Base-by-base conservation (phyloP, 75 land plant species). In the Cryptomeria japonica region DNA sequence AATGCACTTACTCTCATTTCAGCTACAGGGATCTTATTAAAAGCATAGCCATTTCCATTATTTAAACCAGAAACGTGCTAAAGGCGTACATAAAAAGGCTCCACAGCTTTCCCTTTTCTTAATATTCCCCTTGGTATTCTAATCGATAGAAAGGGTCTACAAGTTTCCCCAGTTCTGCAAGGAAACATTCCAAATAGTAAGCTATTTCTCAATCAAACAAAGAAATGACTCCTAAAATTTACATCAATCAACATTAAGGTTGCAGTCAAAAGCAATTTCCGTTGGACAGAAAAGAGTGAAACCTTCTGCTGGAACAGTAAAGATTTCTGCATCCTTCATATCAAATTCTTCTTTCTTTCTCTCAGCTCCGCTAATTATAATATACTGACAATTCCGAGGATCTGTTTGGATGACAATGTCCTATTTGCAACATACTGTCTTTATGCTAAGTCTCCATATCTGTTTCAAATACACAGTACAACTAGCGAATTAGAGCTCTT, bases 361-460 rank as follows among this genome's bases (percentile, higher is more conserved):
- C 56, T 94, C 92, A 36, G 99, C 99, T 19, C 99, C 99, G 88
- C 98, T 95, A 49, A 98, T 94, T 34, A 98, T 93, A 36, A 94
- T 88, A 92, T 98, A 98, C 84, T 92, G 93, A 70, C 96, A 94
- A 58, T 96, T 96, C 84, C 97, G 92, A 72, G 98, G 99, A 86
- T 98, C 99, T 28, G 99, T 97, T 86, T 98, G 97, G 49, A 98
- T 95, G 39, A 95, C 97, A 77, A 98, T 96, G 86, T 96, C 95
- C 73, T 98, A 97, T 87, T 88, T 93, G 92, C 98, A 98, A 89
- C 99, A 98, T 31, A 99, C 93, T 87, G 99, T 89, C 88, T 98
- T 98, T 99, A 98, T 98, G 7, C 91, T 86, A 88, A 98, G 97
- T 87, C 96, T 98, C 99, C 99, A 98, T 96, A 98, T 98, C 98